Evolutionary conservation across 2,329 filamentous ascomycete species (phyloP).

Genomic region (Didymella sp.): DNA sequence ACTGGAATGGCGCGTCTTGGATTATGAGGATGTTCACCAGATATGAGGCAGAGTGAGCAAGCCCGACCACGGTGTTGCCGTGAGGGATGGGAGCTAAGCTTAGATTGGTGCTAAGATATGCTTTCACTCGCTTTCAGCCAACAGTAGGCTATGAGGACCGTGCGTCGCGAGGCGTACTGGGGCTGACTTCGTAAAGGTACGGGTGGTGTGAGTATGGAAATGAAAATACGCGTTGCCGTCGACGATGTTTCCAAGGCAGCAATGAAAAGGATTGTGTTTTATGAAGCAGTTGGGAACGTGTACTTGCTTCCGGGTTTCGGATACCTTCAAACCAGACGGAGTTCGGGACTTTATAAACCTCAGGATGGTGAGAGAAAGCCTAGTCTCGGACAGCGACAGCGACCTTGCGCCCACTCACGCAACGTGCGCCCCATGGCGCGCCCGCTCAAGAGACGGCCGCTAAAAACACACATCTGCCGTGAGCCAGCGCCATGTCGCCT

Average conservation of each 20-base stretch:
- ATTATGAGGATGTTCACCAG: conserved; percentile 2
- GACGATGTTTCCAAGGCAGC: background rate
- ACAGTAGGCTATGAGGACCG: conserved; percentile 4
- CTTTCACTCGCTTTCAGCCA: conserved; percentile 16
- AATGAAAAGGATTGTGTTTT: background rate
- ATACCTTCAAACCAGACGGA: conserved; percentile 1
- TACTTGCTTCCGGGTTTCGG: background rate
- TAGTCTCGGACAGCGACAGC: conserved; percentile 15
- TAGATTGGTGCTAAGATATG: conserved; percentile 15
- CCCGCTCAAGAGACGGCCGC: background rate
- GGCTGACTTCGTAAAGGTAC: conserved; percentile 7
- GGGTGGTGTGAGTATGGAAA: background rate
- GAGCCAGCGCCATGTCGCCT: conserved; percentile 7
- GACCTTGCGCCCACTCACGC: conserved; percentile 9
- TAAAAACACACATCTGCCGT: conserved; percentile 11
- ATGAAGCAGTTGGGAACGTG: background rate
- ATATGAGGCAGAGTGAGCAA: conserved; percentile 5
- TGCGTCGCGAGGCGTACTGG: conserved; percentile 14
- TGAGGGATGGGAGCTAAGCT: conserved; percentile 7
- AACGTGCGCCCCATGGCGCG: conserved; percentile 6
- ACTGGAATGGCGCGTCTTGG: conserved; percentile 1
- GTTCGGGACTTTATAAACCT: conserved; percentile 15
- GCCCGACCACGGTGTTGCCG: conserved; percentile 4
- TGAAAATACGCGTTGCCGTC: background rate
- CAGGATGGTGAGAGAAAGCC: conserved; percentile 16